These are phyloP conservation scores for Emergomyces pasteurianus DNA, from an alignment of 2,329 filamentous ascomycete species.

Conservation along the genomic window DNA sequence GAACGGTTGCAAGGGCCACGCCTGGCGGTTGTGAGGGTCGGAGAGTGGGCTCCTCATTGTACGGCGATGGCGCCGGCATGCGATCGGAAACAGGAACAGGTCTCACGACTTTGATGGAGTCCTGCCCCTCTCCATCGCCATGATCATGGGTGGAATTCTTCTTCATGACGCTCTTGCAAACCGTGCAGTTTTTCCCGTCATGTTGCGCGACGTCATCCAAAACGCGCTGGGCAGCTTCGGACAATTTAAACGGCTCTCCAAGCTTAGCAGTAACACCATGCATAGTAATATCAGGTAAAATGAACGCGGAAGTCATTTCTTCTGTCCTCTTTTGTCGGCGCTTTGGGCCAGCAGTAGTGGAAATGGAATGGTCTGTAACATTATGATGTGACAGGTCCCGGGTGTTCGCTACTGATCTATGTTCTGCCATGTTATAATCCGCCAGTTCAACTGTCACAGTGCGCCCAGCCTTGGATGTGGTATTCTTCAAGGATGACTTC, in stretches of 20 bases:
- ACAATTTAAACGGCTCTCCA: constrained; percentile 22
- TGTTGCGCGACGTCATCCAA: constrained; percentile 36
- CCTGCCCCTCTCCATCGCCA: constrained; percentile 11
- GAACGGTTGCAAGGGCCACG: constrained; percentile 65
- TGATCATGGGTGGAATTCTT: constrained; percentile 26
- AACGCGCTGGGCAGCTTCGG: constrained; percentile 29
- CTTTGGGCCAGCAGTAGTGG: constrained; percentile 27
- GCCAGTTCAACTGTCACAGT: constrained; percentile 21
- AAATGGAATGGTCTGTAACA: not conserved
- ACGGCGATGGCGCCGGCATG: constrained; percentile 23
- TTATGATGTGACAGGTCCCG: not conserved
- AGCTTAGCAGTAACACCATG: constrained; percentile 17
- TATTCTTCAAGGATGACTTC: constrained; percentile 45
- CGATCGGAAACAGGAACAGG: constrained; percentile 41
- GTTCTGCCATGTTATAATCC: not conserved
- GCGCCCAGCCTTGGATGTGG: constrained; percentile 25
- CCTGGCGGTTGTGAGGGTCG: constrained; percentile 55
- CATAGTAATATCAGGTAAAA: constrained; percentile 52
- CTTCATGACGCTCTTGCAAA: constrained; percentile 38
- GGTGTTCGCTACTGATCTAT: not conserved
- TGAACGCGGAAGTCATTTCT: constrained; percentile 54
- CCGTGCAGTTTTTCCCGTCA: constrained; percentile 43
- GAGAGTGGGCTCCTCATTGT: constrained; percentile 46
- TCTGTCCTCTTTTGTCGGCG: constrained; percentile 34
- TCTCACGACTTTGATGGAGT: constrained; percentile 35